These are phyloP conservation scores for Schizophyllum commune DNA, from an alignment of 1,284 basidiomycete genomes.

Conservation along the genomic window DNA sequence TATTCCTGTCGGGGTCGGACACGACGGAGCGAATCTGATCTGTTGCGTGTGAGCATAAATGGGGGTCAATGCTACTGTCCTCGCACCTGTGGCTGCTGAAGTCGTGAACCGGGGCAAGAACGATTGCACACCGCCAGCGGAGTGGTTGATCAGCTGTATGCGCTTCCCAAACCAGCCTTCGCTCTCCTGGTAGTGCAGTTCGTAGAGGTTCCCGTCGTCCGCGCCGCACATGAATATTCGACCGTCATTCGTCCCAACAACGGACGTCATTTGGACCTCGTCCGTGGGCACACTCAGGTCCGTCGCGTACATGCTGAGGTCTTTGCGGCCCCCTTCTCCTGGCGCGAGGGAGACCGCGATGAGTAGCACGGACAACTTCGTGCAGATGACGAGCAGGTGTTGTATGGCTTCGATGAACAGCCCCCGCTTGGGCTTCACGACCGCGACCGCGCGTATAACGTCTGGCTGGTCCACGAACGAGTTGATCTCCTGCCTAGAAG, in stretches of 20 bases:
- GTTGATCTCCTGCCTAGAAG: slow-evolving; percentile 67
- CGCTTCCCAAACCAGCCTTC: slow-evolving; percentile 92
- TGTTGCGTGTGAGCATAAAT: slow-evolving; percentile 19
- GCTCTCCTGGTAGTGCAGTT: slow-evolving; percentile 86
- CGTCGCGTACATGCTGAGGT: slow-evolving; percentile 87
- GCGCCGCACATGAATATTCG: slow-evolving; percentile 88
- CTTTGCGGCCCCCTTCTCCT: slow-evolving; percentile 37
- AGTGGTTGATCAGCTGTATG: slow-evolving; percentile 77
- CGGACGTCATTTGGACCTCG: slow-evolving; percentile 71
- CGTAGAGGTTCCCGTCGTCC: slow-evolving; percentile 87
- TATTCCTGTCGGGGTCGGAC: slow-evolving; percentile 57
- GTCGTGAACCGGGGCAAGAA: slow-evolving; percentile 60
- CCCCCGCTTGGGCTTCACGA: slow-evolving; percentile 71
- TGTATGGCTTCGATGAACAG: slow-evolving; percentile 94
- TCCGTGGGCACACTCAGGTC: slow-evolving; percentile 77
- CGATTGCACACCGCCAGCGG: slow-evolving; percentile 66
- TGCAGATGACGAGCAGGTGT: slow-evolving; percentile 86
- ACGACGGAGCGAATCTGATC: slow-evolving; percentile 66
- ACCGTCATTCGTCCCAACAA: slow-evolving; percentile 75
- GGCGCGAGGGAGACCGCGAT: slow-evolving; percentile 69
- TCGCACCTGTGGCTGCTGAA: slow-evolving; percentile 51
- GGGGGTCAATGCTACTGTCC: neutral
- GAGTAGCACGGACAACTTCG: slow-evolving; percentile 75
- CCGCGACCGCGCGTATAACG: slow-evolving; percentile 79
- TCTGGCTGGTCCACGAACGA: slow-evolving; percentile 91